Conservation (phyloP, 2,329 filamentous ascomycete genomes). For the Pyrenophora seminiperda region DNA sequence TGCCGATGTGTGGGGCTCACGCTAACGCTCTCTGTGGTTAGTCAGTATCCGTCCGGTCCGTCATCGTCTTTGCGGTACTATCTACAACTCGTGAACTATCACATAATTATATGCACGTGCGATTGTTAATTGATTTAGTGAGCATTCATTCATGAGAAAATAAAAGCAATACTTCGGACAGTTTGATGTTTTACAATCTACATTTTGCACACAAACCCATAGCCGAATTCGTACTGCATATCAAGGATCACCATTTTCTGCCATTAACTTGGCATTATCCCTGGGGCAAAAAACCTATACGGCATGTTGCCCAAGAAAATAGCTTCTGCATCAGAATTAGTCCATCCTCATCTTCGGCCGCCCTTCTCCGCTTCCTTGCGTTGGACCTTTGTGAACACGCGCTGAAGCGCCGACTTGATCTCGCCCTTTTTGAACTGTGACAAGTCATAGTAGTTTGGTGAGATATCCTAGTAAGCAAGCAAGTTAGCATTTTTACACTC, state of each 20-base stretch:
- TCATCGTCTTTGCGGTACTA: too few relatives aligned
- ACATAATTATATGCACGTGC: too few relatives aligned
- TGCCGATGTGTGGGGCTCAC: constrained; percentile 15
- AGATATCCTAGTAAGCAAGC: constrained; percentile 72
- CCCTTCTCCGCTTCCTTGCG: constrained; percentile 53
- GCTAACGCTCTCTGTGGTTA: constrained; percentile 13
- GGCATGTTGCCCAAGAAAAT: background rate
- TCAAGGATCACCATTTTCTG: too few relatives aligned
- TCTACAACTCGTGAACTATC: too few relatives aligned
- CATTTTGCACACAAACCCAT: too few relatives aligned
- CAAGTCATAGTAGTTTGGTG: constrained; percentile 89
- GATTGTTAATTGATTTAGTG: too few relatives aligned
- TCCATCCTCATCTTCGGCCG: constrained; percentile 1
- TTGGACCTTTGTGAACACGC: constrained; percentile 60
- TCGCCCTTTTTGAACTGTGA: constrained; percentile 82
- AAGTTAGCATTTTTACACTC: constrained; percentile 2
- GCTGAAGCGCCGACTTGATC: constrained; percentile 69
- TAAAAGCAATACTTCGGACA: too few relatives aligned
- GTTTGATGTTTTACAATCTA: too few relatives aligned
- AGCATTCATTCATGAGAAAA: too few relatives aligned
- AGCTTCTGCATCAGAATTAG: background rate
- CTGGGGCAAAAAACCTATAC: too few relatives aligned
- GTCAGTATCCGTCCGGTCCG: background rate
- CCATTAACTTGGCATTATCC: too few relatives aligned
- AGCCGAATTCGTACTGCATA: too few relatives aligned